Conservation (phyloP, 2,329 filamentous ascomycete species). For the Bisporella sp. region DNA sequence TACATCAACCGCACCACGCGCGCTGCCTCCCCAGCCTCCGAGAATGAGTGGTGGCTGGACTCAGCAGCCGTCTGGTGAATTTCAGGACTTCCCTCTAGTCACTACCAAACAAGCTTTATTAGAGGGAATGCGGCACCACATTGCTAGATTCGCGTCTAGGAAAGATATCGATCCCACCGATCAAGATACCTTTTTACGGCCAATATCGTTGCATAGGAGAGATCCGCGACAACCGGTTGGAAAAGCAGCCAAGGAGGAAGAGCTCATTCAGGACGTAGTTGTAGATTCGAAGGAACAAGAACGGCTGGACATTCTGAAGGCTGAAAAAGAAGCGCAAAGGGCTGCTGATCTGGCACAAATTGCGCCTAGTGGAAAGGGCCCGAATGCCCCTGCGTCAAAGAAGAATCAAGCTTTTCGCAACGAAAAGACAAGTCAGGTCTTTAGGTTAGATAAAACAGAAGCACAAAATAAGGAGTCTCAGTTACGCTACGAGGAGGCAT, state of each 20-base stretch:
- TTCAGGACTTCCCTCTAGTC: conserved; percentile 60
- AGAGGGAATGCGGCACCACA: conserved; percentile 76
- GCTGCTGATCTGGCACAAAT: conserved; percentile 89
- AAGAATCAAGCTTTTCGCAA: conserved; percentile 58
- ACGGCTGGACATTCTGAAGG: conserved; percentile 61
- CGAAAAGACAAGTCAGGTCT: conserved; percentile 83
- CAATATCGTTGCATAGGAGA: conserved; percentile 81
- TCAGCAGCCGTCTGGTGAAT: conserved; percentile 37
- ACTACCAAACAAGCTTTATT: conserved; percentile 76
- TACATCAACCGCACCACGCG: background rate
- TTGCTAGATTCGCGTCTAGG: conserved; percentile 63
- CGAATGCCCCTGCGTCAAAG: conserved; percentile 23
- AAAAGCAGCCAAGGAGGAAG: conserved; percentile 55
- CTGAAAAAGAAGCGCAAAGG: conserved; percentile 77
- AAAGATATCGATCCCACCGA: conserved; percentile 63
- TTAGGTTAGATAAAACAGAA: conserved; percentile 66
- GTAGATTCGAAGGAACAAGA: conserved; percentile 54
- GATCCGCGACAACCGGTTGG: conserved; percentile 69
- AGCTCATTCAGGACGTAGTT: conserved; percentile 29
- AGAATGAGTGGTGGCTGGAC: conserved; percentile 51
- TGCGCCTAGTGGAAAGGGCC: conserved; percentile 66
- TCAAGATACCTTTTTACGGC: conserved; percentile 76
- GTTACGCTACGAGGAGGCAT: conserved; percentile 84
- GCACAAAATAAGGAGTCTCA: conserved; percentile 63
- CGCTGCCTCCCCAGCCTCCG: conserved; percentile 23